Evolutionary conservation across 768 basidiomycete genomes (phyloP).

Genomic region (Leccinum subtestaceum): DNA sequence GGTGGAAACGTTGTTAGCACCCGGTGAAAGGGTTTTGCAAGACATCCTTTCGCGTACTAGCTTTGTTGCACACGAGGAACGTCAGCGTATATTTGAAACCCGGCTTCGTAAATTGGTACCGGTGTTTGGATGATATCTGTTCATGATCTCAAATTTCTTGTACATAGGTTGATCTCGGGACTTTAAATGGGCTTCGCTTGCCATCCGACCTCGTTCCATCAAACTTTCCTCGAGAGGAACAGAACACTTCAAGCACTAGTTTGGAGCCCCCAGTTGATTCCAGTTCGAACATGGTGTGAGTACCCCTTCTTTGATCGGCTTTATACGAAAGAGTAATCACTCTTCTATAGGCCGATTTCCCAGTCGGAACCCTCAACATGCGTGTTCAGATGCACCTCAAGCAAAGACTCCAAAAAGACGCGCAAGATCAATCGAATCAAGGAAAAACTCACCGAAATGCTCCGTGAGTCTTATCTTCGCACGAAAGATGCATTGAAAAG

Average conservation of each 20-base stretch:
- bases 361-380: background rate
- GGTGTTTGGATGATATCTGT: too few relatives aligned
- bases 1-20: background rate
- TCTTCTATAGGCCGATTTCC: background rate
- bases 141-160: background rate
- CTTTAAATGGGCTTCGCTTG: background rate
- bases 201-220: background rate
- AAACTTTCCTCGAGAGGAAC: background rate
- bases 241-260: background rate
- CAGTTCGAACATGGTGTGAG: background rate
- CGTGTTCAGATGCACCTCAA: background rate
- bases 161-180: background rate
- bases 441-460: background rate
- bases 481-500: background rate
- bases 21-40: background rate
- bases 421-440: background rate
- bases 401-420: background rate
- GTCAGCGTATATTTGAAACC: background rate
- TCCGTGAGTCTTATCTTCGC: background rate
- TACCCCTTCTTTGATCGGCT: background rate
- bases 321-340: background rate
- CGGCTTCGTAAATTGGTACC: conserved; percentile 1
- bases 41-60: background rate
- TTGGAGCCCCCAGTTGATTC: background rate
- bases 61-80: background rate